phyloP scores from a whole-genome alignment of 805 yeast species.

The Zygosaccharomyces gambellarensis region DNA sequence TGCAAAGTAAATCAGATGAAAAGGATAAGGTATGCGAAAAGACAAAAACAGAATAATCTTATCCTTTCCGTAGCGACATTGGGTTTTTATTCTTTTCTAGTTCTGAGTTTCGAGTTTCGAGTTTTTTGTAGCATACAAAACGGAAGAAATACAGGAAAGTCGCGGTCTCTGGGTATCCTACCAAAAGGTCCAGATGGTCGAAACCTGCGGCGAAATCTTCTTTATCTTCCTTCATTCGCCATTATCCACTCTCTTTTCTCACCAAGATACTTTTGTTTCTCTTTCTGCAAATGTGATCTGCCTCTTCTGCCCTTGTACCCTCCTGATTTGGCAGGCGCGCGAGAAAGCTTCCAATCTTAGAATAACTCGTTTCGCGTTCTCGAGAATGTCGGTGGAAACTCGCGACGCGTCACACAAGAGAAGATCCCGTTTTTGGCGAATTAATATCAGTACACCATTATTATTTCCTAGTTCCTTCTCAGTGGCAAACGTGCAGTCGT shows the following conservation, averaged over 20 bases:
- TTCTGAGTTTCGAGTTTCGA: neutral
- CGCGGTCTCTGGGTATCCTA: neutral
- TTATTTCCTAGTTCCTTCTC: no score
- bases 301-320: neutral
- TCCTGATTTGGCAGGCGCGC: neutral
- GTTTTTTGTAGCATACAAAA: neutral
- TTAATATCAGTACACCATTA: no score
- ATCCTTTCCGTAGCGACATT: neutral
- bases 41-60: neutral
- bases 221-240: neutral
- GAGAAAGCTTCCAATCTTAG: constrained; percentile 3
- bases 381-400: neutral
- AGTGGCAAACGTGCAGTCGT: neutral
- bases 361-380: neutral
- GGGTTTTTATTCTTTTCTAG: neutral
- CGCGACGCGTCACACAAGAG: neutral
- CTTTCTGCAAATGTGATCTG: neutral
- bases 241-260: neutral
- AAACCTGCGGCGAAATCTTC: neutral
- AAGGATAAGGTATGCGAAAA: neutral
- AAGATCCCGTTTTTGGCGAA: neutral
- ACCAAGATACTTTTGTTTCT: neutral
- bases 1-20: neutral
- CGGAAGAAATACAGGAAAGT: neutral
- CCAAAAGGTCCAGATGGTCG: neutral